Evolutionary conservation across 2,329 filamentous ascomycete species (phyloP), one percentile per base, ranked within the genome.

Genomic region (Sphaerulina populicola): DNA sequence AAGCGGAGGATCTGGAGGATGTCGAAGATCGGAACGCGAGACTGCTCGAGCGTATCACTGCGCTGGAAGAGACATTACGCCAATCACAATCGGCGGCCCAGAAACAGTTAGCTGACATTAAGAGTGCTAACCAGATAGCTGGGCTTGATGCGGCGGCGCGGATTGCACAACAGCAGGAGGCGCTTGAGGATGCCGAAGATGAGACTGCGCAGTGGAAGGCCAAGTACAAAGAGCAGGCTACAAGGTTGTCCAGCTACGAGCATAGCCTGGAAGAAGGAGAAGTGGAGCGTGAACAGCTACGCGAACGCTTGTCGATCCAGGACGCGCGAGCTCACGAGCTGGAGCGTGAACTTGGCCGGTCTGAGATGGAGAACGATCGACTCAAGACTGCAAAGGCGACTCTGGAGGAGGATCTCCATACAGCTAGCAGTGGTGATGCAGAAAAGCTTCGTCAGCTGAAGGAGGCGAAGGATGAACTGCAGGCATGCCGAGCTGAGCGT

Each of bases 81-180:
- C 47, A 51, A 9, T 46, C 56, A 9, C 38, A 69, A 68, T 11
- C 57, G 57, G 35, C 59, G 56, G 39, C 59, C 68, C 27, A 61
- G 64, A 43, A 59, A 4, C 64, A 73, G 41, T 60, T 72, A 6
- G 62, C 68, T 35, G 65, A 62, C 2, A 58, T 71, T 18, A 68
- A 69, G 11, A 55, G 66, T 2, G 69, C 68, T 7, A 72, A 68
- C 46, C 72, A 76, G 11, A 70, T 73, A 37, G 62, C 64, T 4
- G 72, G 79, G 40, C 55, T 77, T 3, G 68, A 71, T 30, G 62
- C 72, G 21, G 66, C 71, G 18, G 69, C 72, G 36, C 67, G 62
- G 6, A 51, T 72, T 4, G 71, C 72, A 1, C 69, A 68, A 15
- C 74, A 71, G 50, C 70, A 75, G 30, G 73, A 76, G 49, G 63